Conservation (phyloP, 495 filamentous ascomycete genomes). For the Neurospora africana region DNA sequence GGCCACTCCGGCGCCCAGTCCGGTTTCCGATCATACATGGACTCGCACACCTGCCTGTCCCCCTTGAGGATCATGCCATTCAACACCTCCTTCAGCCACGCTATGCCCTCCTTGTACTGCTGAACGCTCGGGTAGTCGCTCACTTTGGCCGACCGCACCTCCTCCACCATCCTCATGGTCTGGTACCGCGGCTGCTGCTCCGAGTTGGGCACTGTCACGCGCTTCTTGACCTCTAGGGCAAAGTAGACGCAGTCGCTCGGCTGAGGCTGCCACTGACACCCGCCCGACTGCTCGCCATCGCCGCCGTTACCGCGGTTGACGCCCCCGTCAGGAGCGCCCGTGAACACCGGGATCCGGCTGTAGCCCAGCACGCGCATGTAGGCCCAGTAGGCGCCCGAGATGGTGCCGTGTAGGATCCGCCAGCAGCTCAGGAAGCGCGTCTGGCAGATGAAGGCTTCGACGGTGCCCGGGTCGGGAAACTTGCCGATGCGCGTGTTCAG, state of each 20-base stretch:
- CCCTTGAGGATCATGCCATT: slow-evolving; percentile 9
- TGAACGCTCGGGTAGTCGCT: slow-evolving; percentile 2
- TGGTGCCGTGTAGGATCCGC: slow-evolving; percentile 11
- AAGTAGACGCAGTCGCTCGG: slow-evolving; percentile 10
- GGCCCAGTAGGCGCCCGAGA: slow-evolving; percentile 11
- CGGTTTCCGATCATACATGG: slow-evolving; percentile 10
- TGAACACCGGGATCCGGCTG: slow-evolving; percentile 10
- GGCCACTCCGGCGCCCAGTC: slow-evolving; percentile 7
- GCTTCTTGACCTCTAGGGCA: slow-evolving; percentile 4
- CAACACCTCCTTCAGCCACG: slow-evolving; percentile 7
- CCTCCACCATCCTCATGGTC: slow-evolving; percentile 12
- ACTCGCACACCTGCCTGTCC: slow-evolving; percentile 10
- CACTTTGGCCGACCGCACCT: slow-evolving; percentile 5
- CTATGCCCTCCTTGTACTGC: slow-evolving; percentile 6
- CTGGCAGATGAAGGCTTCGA: slow-evolving; percentile 10
- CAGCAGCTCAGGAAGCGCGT: slow-evolving; percentile 10
- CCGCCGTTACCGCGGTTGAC: too few relatives aligned
- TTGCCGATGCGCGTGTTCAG: slow-evolving; percentile 10
- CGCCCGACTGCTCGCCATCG: not conserved
- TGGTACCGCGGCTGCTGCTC: slow-evolving; percentile 1
- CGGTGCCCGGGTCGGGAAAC: slow-evolving; percentile 7
- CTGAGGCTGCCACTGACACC: slow-evolving; percentile 8
- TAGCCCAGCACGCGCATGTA: slow-evolving; percentile 14
- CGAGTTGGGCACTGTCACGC: slow-evolving; percentile 2
- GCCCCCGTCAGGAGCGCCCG: not conserved